phyloP scores from a whole-genome alignment of 2,329 filamentous ascomycete genomes.

The Fusarium temperatum region DNA sequence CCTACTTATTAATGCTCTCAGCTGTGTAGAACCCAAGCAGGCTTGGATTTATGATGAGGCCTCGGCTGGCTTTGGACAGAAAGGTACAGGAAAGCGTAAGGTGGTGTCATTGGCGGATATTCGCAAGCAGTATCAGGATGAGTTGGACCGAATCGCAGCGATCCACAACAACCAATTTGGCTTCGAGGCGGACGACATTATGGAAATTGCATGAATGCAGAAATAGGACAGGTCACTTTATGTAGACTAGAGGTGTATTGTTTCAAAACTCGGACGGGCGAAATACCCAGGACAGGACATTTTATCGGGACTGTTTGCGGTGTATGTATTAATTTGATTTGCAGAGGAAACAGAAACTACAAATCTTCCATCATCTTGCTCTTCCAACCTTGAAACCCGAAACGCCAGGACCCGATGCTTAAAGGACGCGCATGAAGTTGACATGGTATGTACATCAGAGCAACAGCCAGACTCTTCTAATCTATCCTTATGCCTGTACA shows the following conservation, averaged over 20 bases:
- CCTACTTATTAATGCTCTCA: constrained; percentile 91
- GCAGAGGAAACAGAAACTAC: constrained; percentile 29
- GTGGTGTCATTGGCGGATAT: constrained; percentile 88
- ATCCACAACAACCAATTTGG: constrained; percentile 92
- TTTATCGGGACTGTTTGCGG: constrained; percentile 39
- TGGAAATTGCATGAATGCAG: constrained; percentile 58
- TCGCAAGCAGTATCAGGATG: constrained; percentile 86
- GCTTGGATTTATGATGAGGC: constrained; percentile 76
- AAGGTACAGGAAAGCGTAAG: constrained; percentile 65
- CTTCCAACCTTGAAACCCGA: constrained; percentile 43
- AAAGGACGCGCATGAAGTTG: constrained; percentile 43
- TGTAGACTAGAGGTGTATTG: constrained; percentile 41
- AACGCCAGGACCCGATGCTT: constrained; percentile 54
- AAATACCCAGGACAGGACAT: constrained; percentile 47
- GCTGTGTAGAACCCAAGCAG: constrained; percentile 80
- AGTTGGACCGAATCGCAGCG: constrained; percentile 86
- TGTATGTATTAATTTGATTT: constrained; percentile 40
- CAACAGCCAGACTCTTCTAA: constrained; percentile 5
- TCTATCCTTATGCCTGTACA: constrained; percentile 36
- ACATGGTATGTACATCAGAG: constrained; percentile 37
- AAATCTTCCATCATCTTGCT: constrained; percentile 38
- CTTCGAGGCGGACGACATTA: constrained; percentile 66
- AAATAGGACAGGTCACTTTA: constrained; percentile 2
- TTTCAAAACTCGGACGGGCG: constrained; percentile 38
- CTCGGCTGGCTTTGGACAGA: constrained; percentile 34